Evolutionary conservation across 345 rosid genomes (phyloP).

Genomic region (Populus nigra): DNA sequence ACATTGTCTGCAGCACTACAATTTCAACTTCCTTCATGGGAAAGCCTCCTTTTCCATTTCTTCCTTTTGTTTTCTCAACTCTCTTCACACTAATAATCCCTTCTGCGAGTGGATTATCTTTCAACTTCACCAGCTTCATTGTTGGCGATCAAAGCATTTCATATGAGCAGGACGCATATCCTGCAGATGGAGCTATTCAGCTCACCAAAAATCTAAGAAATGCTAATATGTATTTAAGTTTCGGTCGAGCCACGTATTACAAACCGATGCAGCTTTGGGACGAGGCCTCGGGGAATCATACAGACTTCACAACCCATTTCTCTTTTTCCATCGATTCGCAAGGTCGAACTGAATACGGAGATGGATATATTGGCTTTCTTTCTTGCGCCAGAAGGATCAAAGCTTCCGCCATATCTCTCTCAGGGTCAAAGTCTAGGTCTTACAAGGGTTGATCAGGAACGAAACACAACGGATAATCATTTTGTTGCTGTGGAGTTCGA

Average conservation of each 20-base stretch:
- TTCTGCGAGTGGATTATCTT: too few relatives aligned
- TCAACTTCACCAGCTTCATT: too few relatives aligned
- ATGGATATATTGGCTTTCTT: slow-evolving; percentile 28
- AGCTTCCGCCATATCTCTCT: neutral
- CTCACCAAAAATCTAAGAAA: too few relatives aligned
- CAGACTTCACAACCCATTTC: slow-evolving; percentile 33
- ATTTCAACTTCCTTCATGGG: too few relatives aligned
- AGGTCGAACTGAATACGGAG: neutral
- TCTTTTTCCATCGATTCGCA: slow-evolving; percentile 13
- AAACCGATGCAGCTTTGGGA: slow-evolving; percentile 21
- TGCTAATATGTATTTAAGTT: accelerated
- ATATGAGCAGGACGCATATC: too few relatives aligned
- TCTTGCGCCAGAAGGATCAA: slow-evolving; percentile 4
- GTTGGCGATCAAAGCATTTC: too few relatives aligned
- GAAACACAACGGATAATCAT: neutral
- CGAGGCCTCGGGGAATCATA: neutral
- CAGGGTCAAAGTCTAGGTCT: slow-evolving; percentile 2
- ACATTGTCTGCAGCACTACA: too few relatives aligned
- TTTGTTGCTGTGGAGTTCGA: slow-evolving; percentile 30
- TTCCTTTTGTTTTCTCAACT: too few relatives aligned
- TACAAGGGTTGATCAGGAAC: neutral
- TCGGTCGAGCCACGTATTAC: slow-evolving; percentile 12
- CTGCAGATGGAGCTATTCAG: too few relatives aligned
- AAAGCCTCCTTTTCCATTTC: too few relatives aligned
- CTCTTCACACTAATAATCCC: too few relatives aligned